Percentiles rank a stretch among this genome's conserved stretches.
Evolutionary conservation across 345 rosid species (phyloP).

Genomic region (Kernera saxatilis): DNA sequence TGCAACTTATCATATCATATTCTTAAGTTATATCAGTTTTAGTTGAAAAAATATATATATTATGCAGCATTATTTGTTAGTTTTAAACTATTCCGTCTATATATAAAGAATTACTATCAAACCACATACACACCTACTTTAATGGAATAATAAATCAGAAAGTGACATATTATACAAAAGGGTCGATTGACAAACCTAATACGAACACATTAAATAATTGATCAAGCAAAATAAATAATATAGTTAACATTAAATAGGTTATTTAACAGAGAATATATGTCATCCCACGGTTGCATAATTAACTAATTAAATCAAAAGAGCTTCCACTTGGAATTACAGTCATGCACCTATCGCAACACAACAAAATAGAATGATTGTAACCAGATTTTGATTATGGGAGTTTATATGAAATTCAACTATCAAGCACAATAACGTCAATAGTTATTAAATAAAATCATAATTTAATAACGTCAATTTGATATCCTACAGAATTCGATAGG

Average conservation of each 20-base stretch:
- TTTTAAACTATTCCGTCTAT: not conserved
- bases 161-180: constrained; percentile 21
- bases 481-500: not conserved
- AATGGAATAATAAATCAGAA: constrained; percentile 25
- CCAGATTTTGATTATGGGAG: not conserved
- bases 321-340: constrained; percentile 11
- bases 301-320: not conserved
- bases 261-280: constrained; percentile 12
- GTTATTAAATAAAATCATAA: not conserved
- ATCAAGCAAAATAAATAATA: not conserved
- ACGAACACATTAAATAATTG: constrained; percentile 18
- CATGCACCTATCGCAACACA: constrained; percentile 7
- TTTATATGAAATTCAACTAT: not conserved
- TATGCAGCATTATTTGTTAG: not conserved
- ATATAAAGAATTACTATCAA: constrained; percentile 5
- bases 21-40: not conserved
- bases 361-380: constrained; percentile 9
- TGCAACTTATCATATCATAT: not conserved
- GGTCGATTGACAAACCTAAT: constrained; percentile 17
- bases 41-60: not conserved
- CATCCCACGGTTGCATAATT: constrained; percentile 27
- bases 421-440: not conserved
- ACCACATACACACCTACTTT: constrained; percentile 10
- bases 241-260: not conserved
- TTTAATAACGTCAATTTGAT: not conserved